Evolutionary conservation across 768 basidiomycete species (phyloP).

Genomic region (Russula sp.): DNA sequence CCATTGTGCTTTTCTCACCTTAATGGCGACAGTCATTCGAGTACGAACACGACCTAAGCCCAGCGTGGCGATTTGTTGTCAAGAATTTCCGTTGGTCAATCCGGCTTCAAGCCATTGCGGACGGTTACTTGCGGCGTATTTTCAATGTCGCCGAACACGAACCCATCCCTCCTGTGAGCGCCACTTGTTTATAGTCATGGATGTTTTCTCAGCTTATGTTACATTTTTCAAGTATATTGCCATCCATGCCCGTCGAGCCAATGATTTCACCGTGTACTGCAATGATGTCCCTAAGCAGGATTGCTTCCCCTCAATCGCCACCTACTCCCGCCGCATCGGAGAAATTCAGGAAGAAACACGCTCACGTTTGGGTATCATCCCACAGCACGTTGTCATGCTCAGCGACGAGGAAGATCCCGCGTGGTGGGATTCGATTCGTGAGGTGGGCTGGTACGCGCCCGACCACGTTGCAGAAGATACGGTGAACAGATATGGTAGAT

Average conservation of each 20-base stretch:
- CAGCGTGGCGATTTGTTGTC: constrained; percentile 40
- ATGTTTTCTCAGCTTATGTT: constrained; percentile 1
- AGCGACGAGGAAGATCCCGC: constrained; percentile 43
- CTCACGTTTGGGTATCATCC: constrained; percentile 34
- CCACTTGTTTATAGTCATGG: neutral
- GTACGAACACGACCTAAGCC: constrained; percentile 36
- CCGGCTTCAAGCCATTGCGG: constrained; percentile 36
- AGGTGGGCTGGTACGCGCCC: constrained; percentile 40
- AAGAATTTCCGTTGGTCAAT: constrained; percentile 38
- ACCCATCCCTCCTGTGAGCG: constrained; percentile 38
- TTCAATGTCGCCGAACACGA: constrained; percentile 34
- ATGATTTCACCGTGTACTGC: constrained; percentile 36
- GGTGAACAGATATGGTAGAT: constrained; percentile 38
- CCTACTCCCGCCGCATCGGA: constrained; percentile 29
- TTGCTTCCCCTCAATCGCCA: constrained; percentile 43
- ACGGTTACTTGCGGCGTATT: constrained; percentile 35
- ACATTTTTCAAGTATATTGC: constrained; percentile 19
- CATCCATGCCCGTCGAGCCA: constrained; percentile 23
- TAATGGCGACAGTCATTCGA: constrained; percentile 35
- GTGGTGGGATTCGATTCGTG: constrained; percentile 42
- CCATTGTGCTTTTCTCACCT: constrained; percentile 8
- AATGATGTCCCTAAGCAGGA: constrained; percentile 34
- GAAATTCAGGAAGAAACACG: constrained; percentile 42
- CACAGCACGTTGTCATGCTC: constrained; percentile 42
- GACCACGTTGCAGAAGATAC: constrained; percentile 39